Evolutionary conservation across 129 eudicot genomes (phyloP).

Genomic region (Oenanthe sinensis): DNA sequence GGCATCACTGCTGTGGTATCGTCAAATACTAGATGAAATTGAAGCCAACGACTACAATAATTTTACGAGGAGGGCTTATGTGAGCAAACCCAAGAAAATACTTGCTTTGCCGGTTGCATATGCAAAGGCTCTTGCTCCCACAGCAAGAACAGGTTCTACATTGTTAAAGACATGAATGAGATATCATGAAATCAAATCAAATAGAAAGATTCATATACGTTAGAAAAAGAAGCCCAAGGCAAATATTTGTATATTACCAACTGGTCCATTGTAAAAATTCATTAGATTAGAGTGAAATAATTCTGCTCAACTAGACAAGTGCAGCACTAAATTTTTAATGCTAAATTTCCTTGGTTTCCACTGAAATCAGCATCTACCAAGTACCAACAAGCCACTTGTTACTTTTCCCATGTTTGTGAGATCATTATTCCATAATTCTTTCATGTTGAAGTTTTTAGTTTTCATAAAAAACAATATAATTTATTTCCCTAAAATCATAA

Average conservation of each 20-base stretch:
- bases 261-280: neutral
- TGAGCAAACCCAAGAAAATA: conserved; percentile 80
- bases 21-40: conserved; percentile 84
- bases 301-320: neutral
- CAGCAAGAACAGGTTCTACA: conserved; percentile 34
- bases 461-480: neutral
- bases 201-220: neutral
- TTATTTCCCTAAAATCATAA: too few species aligned
- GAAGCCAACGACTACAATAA: conserved; percentile 95
- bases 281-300: neutral
- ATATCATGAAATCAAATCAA: conserved; percentile 3
- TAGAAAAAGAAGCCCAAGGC: neutral
- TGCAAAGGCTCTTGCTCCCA: conserved; percentile 65
- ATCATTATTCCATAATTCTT: too few species aligned
- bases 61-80: conserved; percentile 86
- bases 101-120: conserved; percentile 80
- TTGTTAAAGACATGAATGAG: conserved; percentile 20
- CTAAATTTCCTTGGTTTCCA: neutral
- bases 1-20: conserved; percentile 84
- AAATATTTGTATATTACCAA: conserved; percentile 7
- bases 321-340: neutral
- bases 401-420: neutral
- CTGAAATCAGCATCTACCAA: neutral
- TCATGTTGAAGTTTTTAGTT: too few species aligned
- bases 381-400: neutral